Evolutionary conservation across 495 filamentous ascomycete genomes (phyloP), one percentile per base, ranked within the genome.

Genomic region (Hamigera avellanea): DNA sequence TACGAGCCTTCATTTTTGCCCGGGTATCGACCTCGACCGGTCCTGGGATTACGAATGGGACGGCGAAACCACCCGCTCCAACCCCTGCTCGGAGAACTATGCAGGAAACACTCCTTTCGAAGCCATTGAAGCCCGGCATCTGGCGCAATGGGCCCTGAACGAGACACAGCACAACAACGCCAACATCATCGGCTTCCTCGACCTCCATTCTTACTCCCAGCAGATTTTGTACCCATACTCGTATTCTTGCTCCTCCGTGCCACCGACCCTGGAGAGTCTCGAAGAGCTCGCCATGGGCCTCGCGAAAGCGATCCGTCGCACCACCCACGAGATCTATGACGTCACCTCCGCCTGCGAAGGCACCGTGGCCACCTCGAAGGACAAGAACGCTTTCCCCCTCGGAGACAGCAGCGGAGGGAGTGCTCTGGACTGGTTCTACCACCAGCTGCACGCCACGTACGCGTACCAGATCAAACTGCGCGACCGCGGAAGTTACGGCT

Each of bases 401-500:
- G 72, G 74, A 32, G 46, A 53, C 10, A 57, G 48, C 14, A 52
- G 59, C 2, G 87, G 89, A 10, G 91, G 91, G 10, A 88, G 84
- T 26, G 85, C 84, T 6, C 75, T 98, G 29, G 91, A 96, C 57
- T 98, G 85, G 76, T 93, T 98, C 59, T 95, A 95, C 53, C 86
- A 91, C 39, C 81, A 91, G 46, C 57, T 95, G 19, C 62, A 72
- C 29, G 81, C 89, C n/a, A 74, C 66, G 23, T 91, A 82, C 49
- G 78, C 84, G 17, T 98, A 93, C 49, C 91, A 96, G 63, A 82
- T 98, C 54, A 96, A 95, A 57, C 66, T 98, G 15, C 72, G 91
- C 25, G 91, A 98, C 60, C 93, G 85, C 0, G 91, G 91, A 2
- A 91, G 76, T 57, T 95, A 96, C 54, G 91, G 91, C 0, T 98